These are phyloP conservation scores for Xylariaceae sp. DNA, from an alignment of 2,329 filamentous ascomycete species.

Conservation along the genomic window DNA sequence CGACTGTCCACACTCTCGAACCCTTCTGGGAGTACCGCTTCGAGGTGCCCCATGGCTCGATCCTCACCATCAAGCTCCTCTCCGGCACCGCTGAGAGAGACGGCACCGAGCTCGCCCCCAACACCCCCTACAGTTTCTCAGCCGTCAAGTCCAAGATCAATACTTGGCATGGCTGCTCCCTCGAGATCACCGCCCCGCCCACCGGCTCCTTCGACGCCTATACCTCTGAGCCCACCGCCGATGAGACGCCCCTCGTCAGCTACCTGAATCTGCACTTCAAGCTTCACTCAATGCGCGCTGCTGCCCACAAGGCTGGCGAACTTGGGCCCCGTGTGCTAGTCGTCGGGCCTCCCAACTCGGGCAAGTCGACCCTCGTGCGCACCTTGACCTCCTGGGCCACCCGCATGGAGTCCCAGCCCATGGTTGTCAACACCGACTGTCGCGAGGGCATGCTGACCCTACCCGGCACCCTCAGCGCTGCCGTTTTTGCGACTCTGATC, in stretches of 20 bases:
- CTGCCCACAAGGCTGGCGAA: constrained; percentile 44
- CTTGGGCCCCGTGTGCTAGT: constrained; percentile 78
- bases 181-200: constrained; percentile 67
- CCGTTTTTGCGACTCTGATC: constrained; percentile 82
- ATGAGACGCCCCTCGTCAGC: constrained; percentile 77
- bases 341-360: constrained; percentile 72
- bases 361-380: constrained; percentile 80
- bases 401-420: constrained; percentile 68
- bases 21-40: constrained; percentile 77
- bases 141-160: constrained; percentile 84
- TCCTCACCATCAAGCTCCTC: constrained; percentile 58
- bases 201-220: constrained; percentile 47
- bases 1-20: constrained; percentile 51
- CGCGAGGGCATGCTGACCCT: constrained; percentile 74
- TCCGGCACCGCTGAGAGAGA: constrained; percentile 89
- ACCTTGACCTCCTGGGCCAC: constrained; percentile 78
- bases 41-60: constrained; percentile 56
- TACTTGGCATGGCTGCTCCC: constrained; percentile 85
- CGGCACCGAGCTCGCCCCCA: constrained; percentile 84
- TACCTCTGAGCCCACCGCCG: constrained; percentile 63
- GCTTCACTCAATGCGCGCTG: constrained; percentile 69
- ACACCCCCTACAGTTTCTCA: constrained; percentile 75
- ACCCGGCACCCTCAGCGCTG: constrained; percentile 79
- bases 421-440: constrained; percentile 83
- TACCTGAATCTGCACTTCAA: constrained; percentile 87